Evolutionary conservation across 2,329 filamentous ascomycete genomes (phyloP), one percentile per base, ranked within the genome.

Genomic region (Fusarium sp.): DNA sequence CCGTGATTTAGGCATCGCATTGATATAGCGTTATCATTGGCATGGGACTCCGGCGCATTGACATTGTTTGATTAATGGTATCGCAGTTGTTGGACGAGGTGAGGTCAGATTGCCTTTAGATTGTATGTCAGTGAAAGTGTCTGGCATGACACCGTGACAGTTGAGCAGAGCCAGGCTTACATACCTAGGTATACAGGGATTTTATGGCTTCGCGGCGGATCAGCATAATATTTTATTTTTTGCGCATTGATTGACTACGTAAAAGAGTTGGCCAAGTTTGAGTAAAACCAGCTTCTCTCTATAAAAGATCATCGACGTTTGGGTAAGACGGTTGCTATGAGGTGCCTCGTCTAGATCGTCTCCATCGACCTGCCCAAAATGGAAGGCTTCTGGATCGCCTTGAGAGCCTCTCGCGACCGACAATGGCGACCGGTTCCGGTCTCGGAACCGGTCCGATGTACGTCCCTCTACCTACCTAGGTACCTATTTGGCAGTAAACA

Each of bases 371-470:
- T 64, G 48, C 61, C 61, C 25, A 57, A 65, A 65, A n/a, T 37
- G 57, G 52, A 57, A 64, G 37, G 44, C 52, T 65, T 65, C 61
- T 65, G 57, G 61, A 65, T 35, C 35, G 11, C 31, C 15, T 11
- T 49, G 31, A 50, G 31, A 51, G 33, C 29, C 31, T 49, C 37
- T 61, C 14, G 21, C 43, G 37, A 29, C 44, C 39, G 47, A 59
- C 25, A 53, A 39, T 33, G n/a, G 33, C 48, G 52, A 56, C 62
- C 63, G 56, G 62, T 48, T 63, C 61, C 66, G 63, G 57, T 43
- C 53, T 54, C 67, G 66, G 67, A 50, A 68, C 67, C 67, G 67
- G 67, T 41, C 67, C 67, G 67, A 67, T 60, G 38, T 42, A 44
- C 35, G 42, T 33, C 39, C 37, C 50, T 46, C 19, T 19, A 19